Base-by-base conservation (phyloP, 192 early-diverging fungal species). In the Jimgerdemannia lactiflua region DNA sequence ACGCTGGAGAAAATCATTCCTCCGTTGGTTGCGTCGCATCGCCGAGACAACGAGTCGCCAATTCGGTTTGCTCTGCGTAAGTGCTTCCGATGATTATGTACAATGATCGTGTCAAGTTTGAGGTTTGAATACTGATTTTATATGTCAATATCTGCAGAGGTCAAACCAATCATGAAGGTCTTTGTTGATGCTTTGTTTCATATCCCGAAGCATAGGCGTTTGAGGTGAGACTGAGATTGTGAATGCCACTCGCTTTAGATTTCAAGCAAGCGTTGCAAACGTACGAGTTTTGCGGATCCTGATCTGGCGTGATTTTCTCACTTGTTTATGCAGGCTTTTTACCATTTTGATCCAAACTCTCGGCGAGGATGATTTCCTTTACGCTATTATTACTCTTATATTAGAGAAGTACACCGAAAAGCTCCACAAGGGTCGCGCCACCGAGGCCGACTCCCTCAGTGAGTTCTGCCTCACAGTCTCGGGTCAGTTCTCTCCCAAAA, bases 131-230 rank as follows among this genome's bases (percentile, higher is more conserved):
- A 75, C 75, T 54, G 75, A 73, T 11, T 72, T 72, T 40, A 79
- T 82, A 44, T 8, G 6, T 68, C 8, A 19, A 9, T 19, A 10
- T 18, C 18, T 68, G 69, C 84, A 3, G 79, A 90, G 42, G 90
- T 96, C 17, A 91, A 90, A 19, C 91, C 91, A 4, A 90, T 97
- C 63, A 81, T 97, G 78, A 88, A 94, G 74, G 91, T 96, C 71
- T 98, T 99, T 89, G 92, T 97, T 29, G 94, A 97, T 75, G 92
- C 96, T 4, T 77, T 97, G 75, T 86, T 86, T 75, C 96, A 97
- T 80, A 95, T 99, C 78, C 98, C 98, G 64, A 91, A 92, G 65
- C 96, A 98, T 81, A 89, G 98, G 67, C 90, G 97, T 70, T 88
- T 97, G 69, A 83, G 49, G 49, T 59, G 14, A 59, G 49, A 29